Base-by-base conservation (phyloP, 2,329 filamentous ascomycete genomes). In the Huntiella moniliformis region DNA sequence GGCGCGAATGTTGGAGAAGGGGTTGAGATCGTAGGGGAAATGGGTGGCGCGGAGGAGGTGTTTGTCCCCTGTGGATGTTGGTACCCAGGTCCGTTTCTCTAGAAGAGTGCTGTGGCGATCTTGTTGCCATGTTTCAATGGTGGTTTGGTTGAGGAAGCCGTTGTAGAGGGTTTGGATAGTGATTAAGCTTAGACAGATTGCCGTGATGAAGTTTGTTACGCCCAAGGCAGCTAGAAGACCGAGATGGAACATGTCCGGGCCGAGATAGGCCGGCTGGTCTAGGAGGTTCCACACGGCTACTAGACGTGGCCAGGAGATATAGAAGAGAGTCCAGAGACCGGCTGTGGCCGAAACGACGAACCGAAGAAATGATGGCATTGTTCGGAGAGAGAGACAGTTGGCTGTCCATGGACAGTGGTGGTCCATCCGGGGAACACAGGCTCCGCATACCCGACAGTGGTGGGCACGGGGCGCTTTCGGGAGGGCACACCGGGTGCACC, bases 391-490 rank as follows among this genome's bases (percentile, higher is more conserved):
- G 45, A 91, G 81, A 63, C 84, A 92, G 61, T 87, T 88, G 50
- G 63, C 66, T 3, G 82, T 88, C 83, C 83, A 91, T 2, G 83
- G 82, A 57, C 83, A 91, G 63, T 92, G 82, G 62, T 86, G 81
- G 62, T 87, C 82, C 82, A 87, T 87, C 61, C 76, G 80, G 34
- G 80, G 79, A 42, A 86, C 73, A 60, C 82, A 86, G 54, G 78
- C 74, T 52, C 67, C 66, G 63, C 83, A 92, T 53, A 73, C 72
- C 51, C 77, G 78, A 63, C 84, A 92, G 65, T 92, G 84, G 66
- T 91, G 84, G 1, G 82, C 74, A 52, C 84, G 68, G 1, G 79
- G 75, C 1, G 84, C 82, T 56, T 91, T 91, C 10, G 74, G 74
- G 32, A 73, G 71, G 41, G 73, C 64, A 60, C 84, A 92, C 59